phyloP scores from a whole-genome alignment of 2,329 filamentous ascomycete genomes.

The Fusarium miscanthi region DNA sequence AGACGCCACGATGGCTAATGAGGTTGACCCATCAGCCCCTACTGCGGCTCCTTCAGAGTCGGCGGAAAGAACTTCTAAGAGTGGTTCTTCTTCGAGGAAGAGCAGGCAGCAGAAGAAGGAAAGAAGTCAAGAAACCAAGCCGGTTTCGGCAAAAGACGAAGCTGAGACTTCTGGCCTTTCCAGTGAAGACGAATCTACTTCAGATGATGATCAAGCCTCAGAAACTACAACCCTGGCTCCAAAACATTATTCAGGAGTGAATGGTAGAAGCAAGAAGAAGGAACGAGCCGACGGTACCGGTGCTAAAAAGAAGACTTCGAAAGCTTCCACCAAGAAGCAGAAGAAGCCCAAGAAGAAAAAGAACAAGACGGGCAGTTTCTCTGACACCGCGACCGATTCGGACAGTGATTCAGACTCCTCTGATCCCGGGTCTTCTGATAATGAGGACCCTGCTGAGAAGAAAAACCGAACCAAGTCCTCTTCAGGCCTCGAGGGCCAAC shows the following conservation, averaged over 20 bases:
- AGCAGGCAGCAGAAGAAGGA: slow-evolving; percentile 25
- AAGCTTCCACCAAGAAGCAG: slow-evolving; percentile 22
- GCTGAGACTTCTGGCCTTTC: slow-evolving; percentile 23
- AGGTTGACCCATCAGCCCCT: slow-evolving; percentile 15
- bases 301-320: slow-evolving; percentile 22
- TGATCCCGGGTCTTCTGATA: slow-evolving; percentile 36
- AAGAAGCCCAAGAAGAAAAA: slow-evolving; percentile 20
- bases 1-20: slow-evolving; percentile 17
- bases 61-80: slow-evolving; percentile 16
- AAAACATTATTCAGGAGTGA: slow-evolving; percentile 30
- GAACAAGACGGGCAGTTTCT: neutral
- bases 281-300: slow-evolving; percentile 1
- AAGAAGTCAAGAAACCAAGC: slow-evolving; percentile 4
- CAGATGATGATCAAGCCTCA: slow-evolving; percentile 23
- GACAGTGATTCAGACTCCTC: slow-evolving; percentile 41
- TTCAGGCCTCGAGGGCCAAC: slow-evolving; percentile 44
- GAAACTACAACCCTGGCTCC: neutral
- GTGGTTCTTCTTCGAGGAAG: slow-evolving; percentile 26
- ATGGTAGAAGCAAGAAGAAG: slow-evolving; percentile 27
- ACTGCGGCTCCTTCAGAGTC: slow-evolving; percentile 15
- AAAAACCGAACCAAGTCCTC: slow-evolving; percentile 5
- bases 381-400: slow-evolving; percentile 20
- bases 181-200: slow-evolving; percentile 15
- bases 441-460: slow-evolving; percentile 34
- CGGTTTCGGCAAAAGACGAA: slow-evolving; percentile 9